Base-by-base conservation (phyloP, 1,139 yeast species). In the Saccharomyces hybrid region DNA sequence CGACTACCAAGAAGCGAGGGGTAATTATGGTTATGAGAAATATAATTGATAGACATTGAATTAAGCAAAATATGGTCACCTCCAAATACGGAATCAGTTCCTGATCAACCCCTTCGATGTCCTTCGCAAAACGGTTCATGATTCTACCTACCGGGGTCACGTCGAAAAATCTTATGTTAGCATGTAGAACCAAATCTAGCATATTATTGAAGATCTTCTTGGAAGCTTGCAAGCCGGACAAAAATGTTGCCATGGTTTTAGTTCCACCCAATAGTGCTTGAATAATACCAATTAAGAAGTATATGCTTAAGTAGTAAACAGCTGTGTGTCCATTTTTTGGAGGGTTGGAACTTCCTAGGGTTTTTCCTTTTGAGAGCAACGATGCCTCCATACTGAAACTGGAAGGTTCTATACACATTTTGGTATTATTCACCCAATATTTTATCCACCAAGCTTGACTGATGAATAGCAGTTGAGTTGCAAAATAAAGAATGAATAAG, bases 401-500 rank as follows among this genome's bases (percentile, higher is more conserved):
- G 11, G 16, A 28, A 28, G 26, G 8, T 30, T 48, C 20, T 25
- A 23, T 25, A 20, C 20, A 9, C 3, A 14, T 4, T 7, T 23
- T 30, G 41, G 25, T 13, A 14, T 8, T 20, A 13, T 31, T 25
- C 9, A 20, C 27, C 95, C 95, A 87, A 49, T 75, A 75, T 70
- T 86, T 78, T 61, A 86, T 78, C 95, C 95, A 87, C 83, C 86
- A 86, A 7, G 89, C 79, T 70, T 86, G 90, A 28, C 73, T 64
- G 66, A 86, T 80, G 60, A 77, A 78, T 23, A 79, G 69, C 46
- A 72, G 68, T 62, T 87, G 89, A 26, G 83, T 77, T 30, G 73
- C 56, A 32, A 77, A 57, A 59, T 82, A 82, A 7, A 79, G 66
- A 7, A 67, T 42, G 16, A 79, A 54, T 50, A 84, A 70, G 14